Evolutionary conservation across 345 rosid species (phyloP), one percentile per base, ranked within the genome.

Genomic region (Citrus mangshanensis): DNA sequence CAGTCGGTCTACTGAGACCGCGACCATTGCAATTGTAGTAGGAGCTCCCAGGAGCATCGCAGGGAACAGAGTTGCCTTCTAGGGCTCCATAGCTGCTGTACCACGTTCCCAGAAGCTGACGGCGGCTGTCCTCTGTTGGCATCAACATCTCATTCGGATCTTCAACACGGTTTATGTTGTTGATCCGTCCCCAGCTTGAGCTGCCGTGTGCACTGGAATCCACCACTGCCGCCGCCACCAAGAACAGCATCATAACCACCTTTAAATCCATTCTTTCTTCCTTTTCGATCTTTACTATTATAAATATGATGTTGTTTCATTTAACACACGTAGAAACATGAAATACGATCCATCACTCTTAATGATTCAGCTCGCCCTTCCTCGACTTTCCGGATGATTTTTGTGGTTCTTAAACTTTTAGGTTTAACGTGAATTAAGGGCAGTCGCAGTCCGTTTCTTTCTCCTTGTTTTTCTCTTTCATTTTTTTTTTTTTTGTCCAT

Each of bases 251-350:
- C 81, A 86, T 22, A 49, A 71, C 77, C 72, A 80, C 16, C 80
- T 85, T 88, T 38, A 71, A 79, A 82, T 70, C 81, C 91, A 88
- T 87, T 82, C 22, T 42, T 42, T 13, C 27, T 5, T 46, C 3
- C 3, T 24, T 6, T 1, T 37, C 51, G 51, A 46, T 46, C 18
- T 12, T 46, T 13, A 46, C 18, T 13, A 13, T 46, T 46, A 12
- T 46, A 46, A 46, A 46, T 46, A 46, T 46, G 51, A 46, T 46
- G 51, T 46, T 46, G 13, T 46, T 46, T 46, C 4, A 46, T 46
- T 46, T 54, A 16, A 54, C 19, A 18, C 19, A 18, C 22, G 58
- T 5, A 54, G 58, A 19, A 54, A 18, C 21, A 54, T 54, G 58
- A 18, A 54, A 54, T 18, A 18, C 1, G 58, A 54, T 54, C 21